phyloP scores from a whole-genome alignment of 345 rosid species.

The Eucalyptus shirleyi region DNA sequence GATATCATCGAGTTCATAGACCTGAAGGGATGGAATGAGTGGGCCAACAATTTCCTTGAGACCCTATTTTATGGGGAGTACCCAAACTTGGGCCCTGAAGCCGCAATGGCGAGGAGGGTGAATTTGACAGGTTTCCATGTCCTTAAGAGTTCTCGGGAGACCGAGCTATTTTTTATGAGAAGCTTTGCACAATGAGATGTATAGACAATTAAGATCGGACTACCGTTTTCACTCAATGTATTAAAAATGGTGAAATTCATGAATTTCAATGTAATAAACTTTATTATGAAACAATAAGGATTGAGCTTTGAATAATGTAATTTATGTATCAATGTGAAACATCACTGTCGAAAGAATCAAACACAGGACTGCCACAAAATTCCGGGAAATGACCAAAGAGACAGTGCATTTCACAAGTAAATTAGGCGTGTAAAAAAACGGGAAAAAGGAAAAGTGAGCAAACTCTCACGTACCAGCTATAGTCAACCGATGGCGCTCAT shows the following conservation, averaged over 20 bases:
- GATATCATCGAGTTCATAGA: constrained; percentile 40
- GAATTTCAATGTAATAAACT: not conserved
- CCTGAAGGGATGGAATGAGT: constrained; percentile 52
- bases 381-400: not conserved
- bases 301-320: too few species aligned
- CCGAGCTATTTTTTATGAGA: constrained; percentile 22
- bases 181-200: constrained; percentile 42
- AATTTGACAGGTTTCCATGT: constrained; percentile 66
- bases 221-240: constrained; percentile 26
- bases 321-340: too few species aligned
- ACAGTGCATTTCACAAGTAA: not conserved
- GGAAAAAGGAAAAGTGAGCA: not conserved
- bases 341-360: not conserved
- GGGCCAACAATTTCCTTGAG: constrained; percentile 36
- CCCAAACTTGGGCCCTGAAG: constrained; percentile 42
- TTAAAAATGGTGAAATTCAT: not conserved
- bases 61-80: constrained; percentile 58
- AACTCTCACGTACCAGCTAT: not conserved
- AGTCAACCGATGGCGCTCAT: not conserved
- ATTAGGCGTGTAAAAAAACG: not conserved
- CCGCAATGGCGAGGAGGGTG: constrained; percentile 14
- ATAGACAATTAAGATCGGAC: constrained; percentile 50
- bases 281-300: too few species aligned
- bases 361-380: not conserved
- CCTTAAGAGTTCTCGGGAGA: constrained; percentile 18